Base-by-base conservation (phyloP, 768 basidiomycete genomes). In the Suillus sp. region DNA sequence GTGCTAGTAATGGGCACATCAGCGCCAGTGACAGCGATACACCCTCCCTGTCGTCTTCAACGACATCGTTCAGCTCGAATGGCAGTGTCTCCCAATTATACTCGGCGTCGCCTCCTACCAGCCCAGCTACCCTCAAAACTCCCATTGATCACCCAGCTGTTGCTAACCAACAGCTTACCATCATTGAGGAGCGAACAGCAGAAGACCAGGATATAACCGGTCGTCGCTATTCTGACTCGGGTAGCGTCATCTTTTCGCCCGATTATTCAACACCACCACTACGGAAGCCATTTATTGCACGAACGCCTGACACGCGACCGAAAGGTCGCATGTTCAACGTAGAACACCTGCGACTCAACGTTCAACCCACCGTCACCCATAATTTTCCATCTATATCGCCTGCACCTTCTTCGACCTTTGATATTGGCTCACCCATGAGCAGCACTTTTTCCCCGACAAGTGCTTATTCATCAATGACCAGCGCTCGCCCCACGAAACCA, bases 41-140 rank as follows among this genome's bases (percentile, higher is more conserved):
- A n/a, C 82, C 82, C n/a, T 82, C 84, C 11, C 74, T 85, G 57
- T 74, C 77, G 35, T 80, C 80, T 56, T 81, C 79, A 34, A 72
- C 67, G 47, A 71, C 70, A 9, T 81, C 80, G 2, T 71, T 68
- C 62, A 79, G 78, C 59, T 81, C 80, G 4, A 69, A 70, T 3
- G 67, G 72, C 37, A 72, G 72, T 59, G 63, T 61, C 25, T 79
- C 77, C 3, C 72, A 68, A 27, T 65, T 70, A 57, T 65, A 67
- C 71, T 69, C 37, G 64, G 38, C 62, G 63, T 67, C 66, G 65
- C 80, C 73, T 8, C 78, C 77, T 9, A 65, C 72, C 40, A 79
- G 75, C 61, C 75, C 72, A 25, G 74, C 66, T 9, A 71, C 70
- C 63, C 62, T 77, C 8, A 69, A 68, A 38, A 75, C 77, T n/a